phyloP scores from a whole-genome alignment of 371 early-diverging fungal species.

The Actinomortierella ambigua region DNA sequence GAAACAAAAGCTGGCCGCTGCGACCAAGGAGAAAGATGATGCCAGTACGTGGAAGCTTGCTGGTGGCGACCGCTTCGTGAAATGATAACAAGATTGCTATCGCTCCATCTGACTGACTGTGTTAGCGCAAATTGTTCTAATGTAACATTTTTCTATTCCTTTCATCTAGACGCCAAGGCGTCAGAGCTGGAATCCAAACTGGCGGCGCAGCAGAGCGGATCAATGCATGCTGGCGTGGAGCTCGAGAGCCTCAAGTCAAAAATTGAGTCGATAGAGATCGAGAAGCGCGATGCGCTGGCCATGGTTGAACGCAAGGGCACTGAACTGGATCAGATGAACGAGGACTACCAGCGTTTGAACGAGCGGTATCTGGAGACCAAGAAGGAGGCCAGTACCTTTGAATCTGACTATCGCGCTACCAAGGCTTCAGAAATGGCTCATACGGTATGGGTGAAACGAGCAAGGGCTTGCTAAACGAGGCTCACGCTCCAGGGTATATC shows the following conservation, averaged over 20 bases:
- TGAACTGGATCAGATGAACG: constrained; percentile 33
- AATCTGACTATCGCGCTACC: constrained; percentile 37
- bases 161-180: constrained; percentile 14
- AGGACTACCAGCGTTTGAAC: constrained; percentile 32
- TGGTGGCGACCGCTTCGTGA: no score
- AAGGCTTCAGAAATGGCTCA: constrained; percentile 38
- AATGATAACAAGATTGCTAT: no score
- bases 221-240: constrained; percentile 29
- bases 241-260: constrained; percentile 20
- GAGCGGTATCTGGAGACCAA: constrained; percentile 29
- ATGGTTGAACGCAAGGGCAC: constrained; percentile 33
- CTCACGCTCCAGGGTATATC: no score
- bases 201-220: constrained; percentile 29
- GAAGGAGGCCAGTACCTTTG: constrained; percentile 30
- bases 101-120: no score
- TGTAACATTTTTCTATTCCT: background rate
- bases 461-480: no score
- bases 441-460: constrained; percentile 20
- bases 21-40: constrained; percentile 35
- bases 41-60: constrained; percentile 14
- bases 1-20: constrained; percentile 47
- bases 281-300: constrained; percentile 30
- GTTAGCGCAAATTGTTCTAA: background rate
- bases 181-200: constrained; percentile 25
- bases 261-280: constrained; percentile 28